Conservation (phyloP, 2,329 filamentous ascomycete species). For the Cladophialophora exuberans region DNA sequence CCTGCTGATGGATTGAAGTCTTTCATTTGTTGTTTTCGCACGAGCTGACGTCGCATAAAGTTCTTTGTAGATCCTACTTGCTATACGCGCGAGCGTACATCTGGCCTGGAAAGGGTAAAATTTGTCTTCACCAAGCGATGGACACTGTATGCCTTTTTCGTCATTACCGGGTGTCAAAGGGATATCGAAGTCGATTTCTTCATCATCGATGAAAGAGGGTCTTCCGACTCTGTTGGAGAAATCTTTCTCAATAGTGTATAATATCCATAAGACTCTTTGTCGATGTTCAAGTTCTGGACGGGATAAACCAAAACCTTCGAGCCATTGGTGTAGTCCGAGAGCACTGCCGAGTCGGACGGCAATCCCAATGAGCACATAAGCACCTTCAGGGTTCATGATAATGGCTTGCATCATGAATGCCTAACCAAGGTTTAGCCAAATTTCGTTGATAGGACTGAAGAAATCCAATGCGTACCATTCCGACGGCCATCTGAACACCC, state of each 20-base stretch:
- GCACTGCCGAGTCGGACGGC: constrained; percentile 12
- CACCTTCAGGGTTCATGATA: constrained; percentile 16
- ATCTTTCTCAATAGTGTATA: constrained; percentile 21
- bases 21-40: constrained; percentile 10
- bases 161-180: not conserved
- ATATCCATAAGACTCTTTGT: constrained; percentile 23
- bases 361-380: constrained; percentile 8
- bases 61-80: constrained; percentile 15
- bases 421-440: not conserved
- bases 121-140: not conserved
- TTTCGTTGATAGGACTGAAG: not conserved
- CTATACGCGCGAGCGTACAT: constrained; percentile 14
- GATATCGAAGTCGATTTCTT: constrained; percentile 11
- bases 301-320: constrained; percentile 19
- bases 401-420: constrained; percentile 12
- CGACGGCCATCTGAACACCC: constrained; percentile 16
- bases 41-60: constrained; percentile 13
- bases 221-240: constrained; percentile 12
- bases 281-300: constrained; percentile 15
- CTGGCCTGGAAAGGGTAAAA: constrained; percentile 18
- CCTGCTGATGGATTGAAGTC: constrained; percentile 17
- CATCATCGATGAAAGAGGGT: constrained; percentile 21
- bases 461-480: constrained; percentile 11
- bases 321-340: constrained; percentile 16
- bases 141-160: constrained; percentile 9